These are phyloP conservation scores for Fusarium brevicatenulatum DNA, from an alignment of 2,329 filamentous ascomycete genomes.

Conservation along the genomic window DNA sequence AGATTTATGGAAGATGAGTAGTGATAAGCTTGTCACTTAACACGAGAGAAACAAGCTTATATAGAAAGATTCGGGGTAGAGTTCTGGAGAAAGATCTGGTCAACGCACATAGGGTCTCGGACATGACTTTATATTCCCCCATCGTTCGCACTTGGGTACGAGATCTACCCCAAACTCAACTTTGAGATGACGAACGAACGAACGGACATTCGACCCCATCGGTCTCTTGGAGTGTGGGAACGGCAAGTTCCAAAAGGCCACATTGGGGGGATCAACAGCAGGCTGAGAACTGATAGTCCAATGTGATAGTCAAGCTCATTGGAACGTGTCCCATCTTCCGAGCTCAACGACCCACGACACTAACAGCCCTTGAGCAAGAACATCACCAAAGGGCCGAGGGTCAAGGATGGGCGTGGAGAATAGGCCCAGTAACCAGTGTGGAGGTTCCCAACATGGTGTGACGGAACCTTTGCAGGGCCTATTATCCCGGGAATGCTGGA, in stretches of 20 bases:
- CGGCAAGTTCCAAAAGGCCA: constrained; percentile 8
- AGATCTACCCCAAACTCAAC: constrained; percentile 27
- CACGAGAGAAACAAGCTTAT: neutral
- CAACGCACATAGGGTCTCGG: constrained; percentile 12
- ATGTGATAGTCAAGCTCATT: neutral
- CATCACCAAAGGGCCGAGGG: constrained; percentile 25
- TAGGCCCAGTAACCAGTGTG: constrained; percentile 4
- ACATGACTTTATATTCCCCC: constrained; percentile 11
- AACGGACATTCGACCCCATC: constrained; percentile 14
- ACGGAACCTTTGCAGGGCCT: constrained; percentile 20
- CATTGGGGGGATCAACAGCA: constrained; percentile 19
- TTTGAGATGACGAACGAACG: constrained; percentile 20
- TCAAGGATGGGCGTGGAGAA: constrained; percentile 16
- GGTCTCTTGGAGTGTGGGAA: constrained; percentile 8
- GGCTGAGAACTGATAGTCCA: constrained; percentile 11
- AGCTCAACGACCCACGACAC: constrained; percentile 25
- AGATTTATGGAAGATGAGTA: neutral
- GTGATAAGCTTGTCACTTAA: neutral
- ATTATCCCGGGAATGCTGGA: constrained; percentile 25
- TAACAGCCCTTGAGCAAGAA: constrained; percentile 29
- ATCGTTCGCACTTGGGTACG: constrained; percentile 5
- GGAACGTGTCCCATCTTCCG: constrained; percentile 8
- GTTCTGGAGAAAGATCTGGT: constrained; percentile 5
- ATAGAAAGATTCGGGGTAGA: neutral
- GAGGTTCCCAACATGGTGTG: constrained; percentile 23